Conservation (phyloP, 169 alveolate species). For the Plasmodium vinckei region DNA sequence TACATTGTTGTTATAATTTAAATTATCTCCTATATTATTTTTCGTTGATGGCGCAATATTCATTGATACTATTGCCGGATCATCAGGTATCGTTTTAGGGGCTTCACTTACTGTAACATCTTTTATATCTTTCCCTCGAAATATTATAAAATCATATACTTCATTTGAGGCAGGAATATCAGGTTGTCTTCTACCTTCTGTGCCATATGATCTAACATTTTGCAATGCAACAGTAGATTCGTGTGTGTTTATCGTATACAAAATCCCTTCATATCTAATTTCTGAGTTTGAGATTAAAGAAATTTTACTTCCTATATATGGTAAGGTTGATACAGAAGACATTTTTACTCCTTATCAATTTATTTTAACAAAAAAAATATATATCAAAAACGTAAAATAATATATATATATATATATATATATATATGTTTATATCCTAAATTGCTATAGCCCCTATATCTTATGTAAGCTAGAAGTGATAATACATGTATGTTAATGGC, state of each 20-base stretch:
- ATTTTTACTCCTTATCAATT: conserved; percentile 21
- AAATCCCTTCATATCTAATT: conserved; percentile 90
- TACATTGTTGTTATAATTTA: conserved; percentile 67
- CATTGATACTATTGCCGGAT: conserved; percentile 75
- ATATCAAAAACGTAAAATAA: neutral
- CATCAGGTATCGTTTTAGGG: conserved; percentile 77
- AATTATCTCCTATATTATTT: conserved; percentile 44
- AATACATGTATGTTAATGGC: no score
- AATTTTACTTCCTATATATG: conserved; percentile 86
- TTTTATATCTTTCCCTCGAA: conserved; percentile 88
- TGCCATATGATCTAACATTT: conserved; percentile 90
- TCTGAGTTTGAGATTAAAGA: conserved; percentile 85
- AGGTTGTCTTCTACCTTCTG: conserved; percentile 89
- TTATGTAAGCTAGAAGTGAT: no score
- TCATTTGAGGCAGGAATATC: conserved; percentile 89
- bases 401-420: no score
- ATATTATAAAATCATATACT: conserved; percentile 87
- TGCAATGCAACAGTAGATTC: conserved; percentile 89
- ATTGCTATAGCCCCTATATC: no score
- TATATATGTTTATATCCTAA: no score
- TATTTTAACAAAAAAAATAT: neutral
- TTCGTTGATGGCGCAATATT: conserved; percentile 64
- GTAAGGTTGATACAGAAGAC: conserved; percentile 82
- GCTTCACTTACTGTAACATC: conserved; percentile 88
- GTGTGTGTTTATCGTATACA: conserved; percentile 89